Evolutionary conservation across 106 monocot species (phyloP).

Genomic region (Triglochin maritima): DNA sequence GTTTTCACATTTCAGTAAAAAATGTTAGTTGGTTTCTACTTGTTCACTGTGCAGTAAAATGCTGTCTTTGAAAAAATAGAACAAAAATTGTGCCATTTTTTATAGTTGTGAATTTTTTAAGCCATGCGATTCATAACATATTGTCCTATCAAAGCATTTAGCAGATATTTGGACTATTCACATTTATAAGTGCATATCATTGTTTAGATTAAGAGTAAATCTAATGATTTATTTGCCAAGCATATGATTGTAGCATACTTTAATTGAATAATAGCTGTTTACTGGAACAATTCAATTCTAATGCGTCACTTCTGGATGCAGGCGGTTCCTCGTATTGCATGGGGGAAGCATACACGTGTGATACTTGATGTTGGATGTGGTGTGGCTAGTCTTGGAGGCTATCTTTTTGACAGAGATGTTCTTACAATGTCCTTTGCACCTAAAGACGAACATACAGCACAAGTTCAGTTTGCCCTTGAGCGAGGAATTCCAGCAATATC

Average conservation of each 20-base stretch:
- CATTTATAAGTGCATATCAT: no score
- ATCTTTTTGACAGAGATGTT: conserved; percentile 82
- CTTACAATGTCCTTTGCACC: conserved; percentile 91
- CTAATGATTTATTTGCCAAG: neutral
- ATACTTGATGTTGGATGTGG: conserved; percentile 93
- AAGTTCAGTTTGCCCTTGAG: conserved; percentile 88
- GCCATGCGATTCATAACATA: no score
- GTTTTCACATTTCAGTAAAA: no score
- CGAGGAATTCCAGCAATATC: conserved; percentile 94
- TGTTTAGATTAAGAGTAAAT: no score
- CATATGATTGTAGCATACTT: neutral
- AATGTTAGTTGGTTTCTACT: no score
- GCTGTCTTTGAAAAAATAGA: no score
- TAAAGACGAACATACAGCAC: conserved; percentile 96
- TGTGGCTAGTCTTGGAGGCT: conserved; percentile 90
- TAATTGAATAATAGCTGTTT: neutral
- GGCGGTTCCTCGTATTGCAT: conserved; percentile 54
- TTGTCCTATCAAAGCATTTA: no score
- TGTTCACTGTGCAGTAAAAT: no score
- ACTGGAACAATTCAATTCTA: neutral
- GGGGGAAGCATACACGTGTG: conserved; percentile 82
- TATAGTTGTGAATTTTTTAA: no score
- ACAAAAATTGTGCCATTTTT: no score
- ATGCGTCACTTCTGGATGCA: conserved; percentile 15
- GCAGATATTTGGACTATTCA: no score